Evolutionary conservation across 345 rosid species (phyloP), one percentile per base, ranked within the genome.

Genomic region (Nephelium lappaceum): DNA sequence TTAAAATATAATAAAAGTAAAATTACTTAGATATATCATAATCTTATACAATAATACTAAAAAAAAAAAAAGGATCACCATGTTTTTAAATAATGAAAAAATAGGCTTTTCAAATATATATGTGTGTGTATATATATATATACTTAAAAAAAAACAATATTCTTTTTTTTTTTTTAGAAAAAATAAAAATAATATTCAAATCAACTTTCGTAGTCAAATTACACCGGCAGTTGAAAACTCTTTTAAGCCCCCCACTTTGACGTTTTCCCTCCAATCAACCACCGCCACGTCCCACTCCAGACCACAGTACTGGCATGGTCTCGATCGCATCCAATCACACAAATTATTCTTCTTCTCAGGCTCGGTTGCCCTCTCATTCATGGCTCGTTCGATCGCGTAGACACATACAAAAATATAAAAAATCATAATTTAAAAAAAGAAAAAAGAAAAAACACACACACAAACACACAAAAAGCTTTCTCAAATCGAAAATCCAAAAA

Each of bases 311-410:
- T 41, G 23, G 6, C 23, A 21, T 58, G 67, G 15, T 39, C 39
- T 23, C 38, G 38, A 8, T 24, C 25, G 69, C 42, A 43, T 9
- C 16, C 27, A 23, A 43, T 74, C 39, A 8, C 0, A 51, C 3
- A 27, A 12, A 4, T 31, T 31, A 8, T 53, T 42, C 67, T 14
- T 39, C 41, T 61, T 24, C 10, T 14, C n/a, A 5, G 58, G 3
- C 36, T 53, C 58, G 16, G 0, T 10, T 31, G 36, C 36, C 36
- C 36, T 0, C 12, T 15, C 72, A 42, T 38, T 49, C 70, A 69
- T 73, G 75, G 69, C 73, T 18, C 6, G 79, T 69, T 67, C n/a
- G 11, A 71, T 74, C 77, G 76, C 73, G 60, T 63, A 62, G 25
- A 73, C 41, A 16, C 57, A 55, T 31, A 31, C 36, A 4, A 0